These are phyloP conservation scores for Ganoderma boninense DNA, from an alignment of 1,284 basidiomycete genomes.

Conservation along the genomic window DNA sequence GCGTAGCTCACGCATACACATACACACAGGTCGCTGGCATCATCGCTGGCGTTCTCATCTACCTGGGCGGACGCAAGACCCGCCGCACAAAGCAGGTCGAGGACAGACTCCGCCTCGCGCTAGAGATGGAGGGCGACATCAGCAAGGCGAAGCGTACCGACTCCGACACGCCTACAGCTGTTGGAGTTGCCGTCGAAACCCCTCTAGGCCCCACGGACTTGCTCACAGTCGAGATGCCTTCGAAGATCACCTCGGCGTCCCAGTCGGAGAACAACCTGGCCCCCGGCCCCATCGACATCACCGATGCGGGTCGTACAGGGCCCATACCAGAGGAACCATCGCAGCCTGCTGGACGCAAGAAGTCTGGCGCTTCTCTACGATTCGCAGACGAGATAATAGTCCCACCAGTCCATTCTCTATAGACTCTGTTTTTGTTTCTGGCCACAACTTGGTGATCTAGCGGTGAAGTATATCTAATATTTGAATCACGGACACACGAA, in stretches of 20 bases:
- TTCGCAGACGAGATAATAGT: conserved; percentile 47
- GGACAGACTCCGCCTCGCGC: conserved; percentile 72
- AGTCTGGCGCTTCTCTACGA: conserved; percentile 13
- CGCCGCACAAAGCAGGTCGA: conserved; percentile 82
- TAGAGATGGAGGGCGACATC: conserved; percentile 52
- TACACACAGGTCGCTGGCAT: conserved; percentile 61
- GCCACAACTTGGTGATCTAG: background rate
- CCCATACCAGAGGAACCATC: conserved; percentile 7
- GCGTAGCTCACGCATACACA: background rate
- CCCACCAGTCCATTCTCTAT: conserved; percentile 34
- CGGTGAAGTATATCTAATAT: background rate
- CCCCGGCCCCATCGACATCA: background rate
- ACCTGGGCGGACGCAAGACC: conserved; percentile 79
- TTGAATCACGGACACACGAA: background rate
- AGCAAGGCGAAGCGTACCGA: background rate
- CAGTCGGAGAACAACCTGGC: background rate
- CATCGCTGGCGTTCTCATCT: conserved; percentile 80
- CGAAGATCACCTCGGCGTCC: background rate
- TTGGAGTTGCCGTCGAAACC: background rate
- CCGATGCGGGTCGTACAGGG: background rate
- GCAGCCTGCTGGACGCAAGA: conserved; percentile 11
- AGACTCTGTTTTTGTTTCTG: background rate
- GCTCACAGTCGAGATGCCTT: background rate
- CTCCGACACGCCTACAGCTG: background rate
- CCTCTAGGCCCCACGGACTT: background rate